These are phyloP conservation scores for Taphrina deformans DNA, from an alignment of 1,139 yeast species.

Conservation along the genomic window DNA sequence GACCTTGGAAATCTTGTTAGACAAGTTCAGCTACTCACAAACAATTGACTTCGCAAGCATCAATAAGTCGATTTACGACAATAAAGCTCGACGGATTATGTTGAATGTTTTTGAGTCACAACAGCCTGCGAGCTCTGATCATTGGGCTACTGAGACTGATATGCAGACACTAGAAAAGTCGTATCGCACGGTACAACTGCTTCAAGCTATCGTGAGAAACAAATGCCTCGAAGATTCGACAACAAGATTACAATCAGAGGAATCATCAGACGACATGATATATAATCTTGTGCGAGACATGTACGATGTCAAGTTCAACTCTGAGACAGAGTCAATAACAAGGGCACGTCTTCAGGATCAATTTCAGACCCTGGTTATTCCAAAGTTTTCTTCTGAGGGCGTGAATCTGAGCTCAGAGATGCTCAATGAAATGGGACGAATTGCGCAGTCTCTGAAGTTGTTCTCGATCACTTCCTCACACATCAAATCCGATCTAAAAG, in stretches of 20 bases:
- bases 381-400: background rate
- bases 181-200: background rate
- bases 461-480: background rate
- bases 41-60: background rate
- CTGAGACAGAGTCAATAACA: background rate
- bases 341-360: background rate
- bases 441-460: background rate
- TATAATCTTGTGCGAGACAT: background rate
- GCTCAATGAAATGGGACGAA: background rate
- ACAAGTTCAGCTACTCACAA: background rate
- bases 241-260: background rate
- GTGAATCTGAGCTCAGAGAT: background rate
- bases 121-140: background rate
- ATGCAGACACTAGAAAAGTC: background rate
- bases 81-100: background rate
- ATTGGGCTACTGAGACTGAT: background rate
- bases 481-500: background rate
- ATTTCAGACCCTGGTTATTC: background rate
- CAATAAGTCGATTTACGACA: background rate
- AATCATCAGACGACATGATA: background rate
- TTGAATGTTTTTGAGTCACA: background rate
- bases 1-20: conserved; percentile 11
- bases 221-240: background rate
- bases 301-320: background rate
- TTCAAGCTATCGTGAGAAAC: background rate